These are phyloP conservation scores for Solanum microdontum DNA, from an alignment of 257 asterid species.

Conservation along the genomic window DNA sequence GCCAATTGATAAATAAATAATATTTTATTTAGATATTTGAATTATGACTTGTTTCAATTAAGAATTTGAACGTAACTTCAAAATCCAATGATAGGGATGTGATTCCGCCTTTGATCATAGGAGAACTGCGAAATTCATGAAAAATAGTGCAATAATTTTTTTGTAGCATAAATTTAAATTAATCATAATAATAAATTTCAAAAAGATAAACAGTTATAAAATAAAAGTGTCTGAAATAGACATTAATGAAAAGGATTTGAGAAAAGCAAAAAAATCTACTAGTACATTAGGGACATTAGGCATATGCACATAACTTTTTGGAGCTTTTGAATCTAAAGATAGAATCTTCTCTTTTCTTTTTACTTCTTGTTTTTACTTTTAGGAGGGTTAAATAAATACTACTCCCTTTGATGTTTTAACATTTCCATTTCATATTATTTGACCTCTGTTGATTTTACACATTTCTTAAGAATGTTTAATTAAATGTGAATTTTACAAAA, in stretches of 20 bases:
- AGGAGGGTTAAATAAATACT: constrained; percentile 11
- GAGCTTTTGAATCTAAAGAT: not conserved
- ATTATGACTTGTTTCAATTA: not conserved
- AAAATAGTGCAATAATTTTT: rapidly evolving
- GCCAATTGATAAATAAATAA: not conserved
- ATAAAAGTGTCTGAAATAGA: not conserved
- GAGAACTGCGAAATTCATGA: not conserved
- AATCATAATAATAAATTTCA: not conserved
- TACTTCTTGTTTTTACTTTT: constrained; percentile 11
- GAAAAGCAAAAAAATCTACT: not conserved
- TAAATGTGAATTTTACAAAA: not conserved
- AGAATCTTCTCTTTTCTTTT: not conserved
- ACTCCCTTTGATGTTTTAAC: rapidly evolving
- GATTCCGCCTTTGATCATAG: not conserved
- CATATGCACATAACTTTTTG: not conserved
- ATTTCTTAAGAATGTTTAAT: not conserved
- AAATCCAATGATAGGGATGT: not conserved
- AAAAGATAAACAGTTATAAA: not conserved
- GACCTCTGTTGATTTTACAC: not conserved
- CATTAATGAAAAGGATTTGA: not conserved
- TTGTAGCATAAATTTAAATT: not conserved
- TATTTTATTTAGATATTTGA: not conserved
- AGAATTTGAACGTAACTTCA: not conserved
- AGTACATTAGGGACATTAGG: not conserved
- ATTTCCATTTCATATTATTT: not conserved